Evolutionary conservation across 768 basidiomycete genomes (phyloP).

Genomic region (Neoboletus magnificus): DNA sequence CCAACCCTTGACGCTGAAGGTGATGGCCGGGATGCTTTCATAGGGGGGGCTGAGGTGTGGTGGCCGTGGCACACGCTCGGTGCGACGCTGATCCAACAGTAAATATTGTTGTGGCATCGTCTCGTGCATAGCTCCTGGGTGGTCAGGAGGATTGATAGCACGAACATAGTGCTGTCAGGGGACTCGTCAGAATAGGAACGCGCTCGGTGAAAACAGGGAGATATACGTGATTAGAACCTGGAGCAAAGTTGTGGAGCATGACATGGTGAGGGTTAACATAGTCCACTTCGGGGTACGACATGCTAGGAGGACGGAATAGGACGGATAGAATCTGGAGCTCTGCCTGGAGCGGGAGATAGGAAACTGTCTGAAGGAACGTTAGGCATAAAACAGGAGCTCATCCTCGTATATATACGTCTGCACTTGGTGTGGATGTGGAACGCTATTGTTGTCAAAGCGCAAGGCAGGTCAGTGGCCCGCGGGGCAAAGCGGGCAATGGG

Average conservation of each 20-base stretch:
- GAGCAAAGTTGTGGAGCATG: neutral
- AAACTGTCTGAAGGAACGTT: neutral
- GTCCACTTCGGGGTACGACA: neutral
- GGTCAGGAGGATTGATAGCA: conserved; percentile 14
- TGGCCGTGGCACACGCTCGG: conserved; percentile 22
- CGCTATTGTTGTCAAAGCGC: conserved; percentile 16
- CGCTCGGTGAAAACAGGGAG: neutral
- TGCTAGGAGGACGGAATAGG: neutral
- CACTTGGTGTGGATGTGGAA: neutral
- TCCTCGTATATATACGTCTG: conserved; percentile 8
- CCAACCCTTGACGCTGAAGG: conserved; percentile 17
- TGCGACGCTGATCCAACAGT: conserved; percentile 15
- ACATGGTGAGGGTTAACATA: neutral
- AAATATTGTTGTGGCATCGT: conserved; percentile 18
- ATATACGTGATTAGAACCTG: conserved; percentile 7
- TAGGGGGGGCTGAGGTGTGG: conserved; percentile 5
- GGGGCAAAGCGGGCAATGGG: conserved; percentile 1
- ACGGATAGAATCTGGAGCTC: conserved; percentile 1
- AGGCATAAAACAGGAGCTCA: neutral
- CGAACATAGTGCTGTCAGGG: conserved; percentile 12
- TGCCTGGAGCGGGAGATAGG: neutral
- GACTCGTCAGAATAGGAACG: neutral
- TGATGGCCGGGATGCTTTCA: conserved; percentile 16
- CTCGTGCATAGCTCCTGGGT: conserved; percentile 11
- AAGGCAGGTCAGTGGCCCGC: neutral